Base-by-base conservation (phyloP, 2,329 filamentous ascomycete species). In the Anthostomella pinea region DNA sequence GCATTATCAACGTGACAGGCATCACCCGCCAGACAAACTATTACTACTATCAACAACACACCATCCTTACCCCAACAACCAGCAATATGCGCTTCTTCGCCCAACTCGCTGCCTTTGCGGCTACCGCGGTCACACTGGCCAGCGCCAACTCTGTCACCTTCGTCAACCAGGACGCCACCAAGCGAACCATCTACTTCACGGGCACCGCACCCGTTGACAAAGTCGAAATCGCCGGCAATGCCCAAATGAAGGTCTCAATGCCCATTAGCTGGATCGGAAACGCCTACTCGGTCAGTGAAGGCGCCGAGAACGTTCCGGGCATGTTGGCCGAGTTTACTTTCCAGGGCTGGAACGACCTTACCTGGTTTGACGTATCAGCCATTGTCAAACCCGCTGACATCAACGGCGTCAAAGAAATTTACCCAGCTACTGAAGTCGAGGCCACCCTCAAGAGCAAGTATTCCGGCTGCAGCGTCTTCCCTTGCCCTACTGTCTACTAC, bases 291-390 rank as follows among this genome's bases (percentile, higher is more conserved):
- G 56, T 75, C 46, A 60, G 62, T 25, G 58, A 73, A 18, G 75
- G 73, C 35, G 40, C 55, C 2, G 29, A 53, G 8, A 60, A 68
- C 47, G 50, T 52, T 26, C 56, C 65, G 5, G 75, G 75, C 48
- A 78, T 75, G 70, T 67, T 75, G 38, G 71, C 70, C 35, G 71
- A 75, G 51, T 52, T 73, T 37, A 60, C 62, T 46, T 75, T 73
- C 53, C 62, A 69, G 35, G 72, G 68, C 53, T 75, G 59, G 59
- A 52, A 57, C 34, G 72, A 63, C 46, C 43, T 64, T 40, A 76
- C 69, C 39, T 79, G 69, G 68, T 79, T 75, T 39, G 75, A 79
- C 45, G 73, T 79, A 44, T 77, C 73, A 8, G 74, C 74, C 56
- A 79, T 79, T 46, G 71, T 77, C 50, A 62, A 73, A 58, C 59